Evolutionary conservation across 1,139 yeast species (phyloP).

Genomic region (Magnusiomyces sp.): DNA sequence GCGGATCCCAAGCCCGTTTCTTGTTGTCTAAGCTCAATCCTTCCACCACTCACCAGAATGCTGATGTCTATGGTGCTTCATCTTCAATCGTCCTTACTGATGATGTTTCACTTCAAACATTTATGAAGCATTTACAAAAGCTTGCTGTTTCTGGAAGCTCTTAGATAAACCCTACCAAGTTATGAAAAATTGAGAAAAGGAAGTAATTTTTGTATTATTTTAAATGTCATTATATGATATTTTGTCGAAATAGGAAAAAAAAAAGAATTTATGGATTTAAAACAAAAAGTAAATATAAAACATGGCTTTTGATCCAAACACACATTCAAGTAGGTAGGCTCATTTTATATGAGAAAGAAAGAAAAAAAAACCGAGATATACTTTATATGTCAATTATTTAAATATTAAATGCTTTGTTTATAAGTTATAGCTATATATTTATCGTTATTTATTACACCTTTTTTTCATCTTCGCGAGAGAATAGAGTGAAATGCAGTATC

Average conservation of each 20-base stretch:
- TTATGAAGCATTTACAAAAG: slow-evolving; percentile 44
- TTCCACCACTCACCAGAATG: slow-evolving; percentile 48
- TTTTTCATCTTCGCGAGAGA: no score
- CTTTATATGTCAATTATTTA: no score
- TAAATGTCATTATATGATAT: slow-evolving; percentile 5
- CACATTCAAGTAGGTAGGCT: neutral
- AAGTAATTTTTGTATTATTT: neutral
- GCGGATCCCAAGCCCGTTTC: slow-evolving; percentile 74
- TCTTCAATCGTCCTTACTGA: slow-evolving; percentile 51
- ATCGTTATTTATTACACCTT: no score
- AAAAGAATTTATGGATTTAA: neutral
- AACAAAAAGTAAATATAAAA: neutral
- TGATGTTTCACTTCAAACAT: slow-evolving; percentile 60
- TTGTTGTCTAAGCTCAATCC: slow-evolving; percentile 70
- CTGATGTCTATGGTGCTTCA: slow-evolving; percentile 27
- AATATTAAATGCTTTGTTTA: no score
- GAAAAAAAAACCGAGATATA: neutral
- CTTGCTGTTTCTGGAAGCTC: slow-evolving; percentile 28
- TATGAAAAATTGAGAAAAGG: neutral
- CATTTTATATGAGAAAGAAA: neutral
- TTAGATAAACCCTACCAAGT: slow-evolving; percentile 30
- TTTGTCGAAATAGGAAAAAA: neutral
- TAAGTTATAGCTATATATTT: no score
- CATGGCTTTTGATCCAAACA: no score
- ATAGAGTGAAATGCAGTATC: no score